Evolutionary conservation across 805 yeast species (phyloP).

Genomic region (Zygoascus bituminiphila): DNA sequence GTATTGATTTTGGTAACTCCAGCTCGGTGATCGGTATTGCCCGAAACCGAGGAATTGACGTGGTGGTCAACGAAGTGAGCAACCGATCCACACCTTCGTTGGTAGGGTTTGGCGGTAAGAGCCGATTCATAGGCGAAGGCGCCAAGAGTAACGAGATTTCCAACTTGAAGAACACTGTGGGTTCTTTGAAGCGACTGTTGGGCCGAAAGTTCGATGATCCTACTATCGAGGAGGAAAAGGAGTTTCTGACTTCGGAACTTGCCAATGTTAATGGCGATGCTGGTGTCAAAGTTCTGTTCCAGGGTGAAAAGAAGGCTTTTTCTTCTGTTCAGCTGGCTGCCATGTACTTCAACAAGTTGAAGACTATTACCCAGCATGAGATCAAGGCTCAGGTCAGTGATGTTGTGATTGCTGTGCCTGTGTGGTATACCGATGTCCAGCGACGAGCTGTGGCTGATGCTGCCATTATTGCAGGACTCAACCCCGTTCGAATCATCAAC

Average conservation of each 20-base stretch:
- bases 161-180: slow-evolving; percentile 92
- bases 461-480: slow-evolving; percentile 89
- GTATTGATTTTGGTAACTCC: slow-evolving; percentile 95
- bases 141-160: slow-evolving; percentile 97
- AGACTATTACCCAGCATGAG: slow-evolving; percentile 70
- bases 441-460: slow-evolving; percentile 96
- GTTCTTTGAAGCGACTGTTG: slow-evolving; percentile 84
- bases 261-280: slow-evolving; percentile 63
- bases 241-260: slow-evolving; percentile 65
- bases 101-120: slow-evolving; percentile 85
- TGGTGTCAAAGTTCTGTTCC: slow-evolving; percentile 78
- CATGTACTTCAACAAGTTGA: slow-evolving; percentile 89
- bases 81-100: slow-evolving; percentile 91
- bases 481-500: slow-evolving; percentile 96
- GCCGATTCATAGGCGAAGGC: slow-evolving; percentile 88
- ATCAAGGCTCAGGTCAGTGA: slow-evolving; percentile 76
- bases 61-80: slow-evolving; percentile 96
- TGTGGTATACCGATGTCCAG: slow-evolving; percentile 94
- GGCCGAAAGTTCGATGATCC: slow-evolving; percentile 72
- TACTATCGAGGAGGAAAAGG: slow-evolving; percentile 65
- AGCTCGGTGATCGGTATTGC: slow-evolving; percentile 90
- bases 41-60: slow-evolving; percentile 96
- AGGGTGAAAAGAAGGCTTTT: slow-evolving; percentile 70
- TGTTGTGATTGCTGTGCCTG: slow-evolving; percentile 91
- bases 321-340: slow-evolving; percentile 87